A percentile compares a stretch with the other conserved stretches of the same genome.
These are phyloP conservation scores for Pyrenochaeta sp. DNA, from an alignment of 2,329 filamentous ascomycete species.

Conservation along the genomic window DNA sequence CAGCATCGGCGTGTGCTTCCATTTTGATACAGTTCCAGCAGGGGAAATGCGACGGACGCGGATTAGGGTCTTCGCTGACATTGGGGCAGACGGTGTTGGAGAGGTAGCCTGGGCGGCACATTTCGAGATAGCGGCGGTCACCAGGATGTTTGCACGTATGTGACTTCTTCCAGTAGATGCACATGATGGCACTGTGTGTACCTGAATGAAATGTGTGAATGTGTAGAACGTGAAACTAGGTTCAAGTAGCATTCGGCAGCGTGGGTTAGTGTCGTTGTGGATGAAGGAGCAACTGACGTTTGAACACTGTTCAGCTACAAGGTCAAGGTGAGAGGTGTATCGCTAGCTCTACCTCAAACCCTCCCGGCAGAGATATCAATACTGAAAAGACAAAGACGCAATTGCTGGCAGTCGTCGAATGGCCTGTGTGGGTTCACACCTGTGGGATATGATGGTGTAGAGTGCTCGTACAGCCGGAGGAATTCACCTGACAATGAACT, in stretches of 20 bases:
- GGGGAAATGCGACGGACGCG: conserved; percentile 29
- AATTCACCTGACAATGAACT: neutral
- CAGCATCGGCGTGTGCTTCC: conserved; percentile 16
- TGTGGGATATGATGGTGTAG: no score
- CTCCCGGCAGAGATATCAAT: no score
- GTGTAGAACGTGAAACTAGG: neutral
- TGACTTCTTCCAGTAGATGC: conserved; percentile 34
- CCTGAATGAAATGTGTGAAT: no score
- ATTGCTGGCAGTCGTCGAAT: no score
- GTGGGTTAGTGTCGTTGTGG: neutral
- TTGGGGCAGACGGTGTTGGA: conserved; percentile 28
- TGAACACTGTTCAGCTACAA: no score
- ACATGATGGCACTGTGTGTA: conserved; percentile 21
- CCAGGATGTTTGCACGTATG: conserved; percentile 31
- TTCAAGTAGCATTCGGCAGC: neutral
- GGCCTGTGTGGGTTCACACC: no score
- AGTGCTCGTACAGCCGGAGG: no score
- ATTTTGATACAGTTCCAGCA: conserved; percentile 33
- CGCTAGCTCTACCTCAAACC: no score
- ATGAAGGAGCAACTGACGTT: neutral
- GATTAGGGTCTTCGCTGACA: conserved; percentile 16
- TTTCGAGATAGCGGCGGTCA: conserved; percentile 32
- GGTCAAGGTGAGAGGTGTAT: no score
- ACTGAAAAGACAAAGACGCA: no score
- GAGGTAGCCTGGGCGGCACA: conserved; percentile 30